Conservation (phyloP, 306 rosid species). For the Carpinus fangiana region DNA sequence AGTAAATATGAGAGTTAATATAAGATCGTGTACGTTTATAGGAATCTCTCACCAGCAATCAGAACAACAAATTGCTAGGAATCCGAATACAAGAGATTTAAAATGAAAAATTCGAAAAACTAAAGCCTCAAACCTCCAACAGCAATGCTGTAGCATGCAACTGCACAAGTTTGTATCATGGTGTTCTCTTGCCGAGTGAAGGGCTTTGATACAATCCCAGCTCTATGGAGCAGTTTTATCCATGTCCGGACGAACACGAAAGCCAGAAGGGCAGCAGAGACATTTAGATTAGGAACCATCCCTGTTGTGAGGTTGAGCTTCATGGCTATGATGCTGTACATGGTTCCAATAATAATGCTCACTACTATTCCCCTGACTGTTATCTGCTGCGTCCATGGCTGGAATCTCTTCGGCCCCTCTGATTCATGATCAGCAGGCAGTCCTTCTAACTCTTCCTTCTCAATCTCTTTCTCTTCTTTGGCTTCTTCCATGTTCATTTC, state of each 20-base stretch:
- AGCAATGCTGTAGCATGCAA: conserved; percentile 89
- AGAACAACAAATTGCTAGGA: not conserved
- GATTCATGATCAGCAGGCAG: not conserved
- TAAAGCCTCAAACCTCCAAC: conserved; percentile 56
- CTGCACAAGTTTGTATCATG: conserved; percentile 85
- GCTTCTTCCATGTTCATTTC: conserved; percentile 33
- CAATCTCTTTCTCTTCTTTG: conserved; percentile 33
- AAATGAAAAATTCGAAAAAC: not conserved
- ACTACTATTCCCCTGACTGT: conserved; percentile 76
- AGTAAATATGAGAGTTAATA: too few relatives aligned
- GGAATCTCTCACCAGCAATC: too few relatives aligned
- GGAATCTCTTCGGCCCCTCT: conserved; percentile 17
- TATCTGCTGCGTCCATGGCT: conserved; percentile 67
- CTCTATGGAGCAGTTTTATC: conserved; percentile 57
- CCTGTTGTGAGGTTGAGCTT: conserved; percentile 93
- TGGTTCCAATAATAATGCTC: conserved; percentile 68
- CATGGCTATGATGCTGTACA: conserved; percentile 79
- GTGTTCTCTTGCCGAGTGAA: conserved; percentile 93
- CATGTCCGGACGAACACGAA: conserved; percentile 68
- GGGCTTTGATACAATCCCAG: conserved; percentile 69
- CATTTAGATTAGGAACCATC: conserved; percentile 75
- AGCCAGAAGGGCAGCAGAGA: conserved; percentile 87
- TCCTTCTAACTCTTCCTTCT: conserved; percentile 21
- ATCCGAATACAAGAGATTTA: not conserved
- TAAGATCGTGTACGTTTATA: too few relatives aligned